Evolutionary conservation across 2,329 filamentous ascomycete genomes (phyloP).

Genomic region (Monosporascus sp.): DNA sequence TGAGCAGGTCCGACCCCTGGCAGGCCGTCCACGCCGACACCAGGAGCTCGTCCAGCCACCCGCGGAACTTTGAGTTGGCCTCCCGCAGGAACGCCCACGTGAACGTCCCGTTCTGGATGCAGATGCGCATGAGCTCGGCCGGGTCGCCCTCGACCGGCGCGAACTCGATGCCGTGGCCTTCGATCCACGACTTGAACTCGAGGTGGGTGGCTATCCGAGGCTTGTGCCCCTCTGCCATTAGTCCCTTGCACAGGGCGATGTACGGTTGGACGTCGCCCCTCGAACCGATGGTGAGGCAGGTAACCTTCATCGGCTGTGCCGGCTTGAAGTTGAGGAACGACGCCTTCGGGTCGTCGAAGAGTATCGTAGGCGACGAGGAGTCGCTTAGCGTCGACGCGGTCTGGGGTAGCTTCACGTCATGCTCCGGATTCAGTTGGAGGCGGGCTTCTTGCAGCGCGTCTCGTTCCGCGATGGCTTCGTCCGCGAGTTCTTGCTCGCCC

Average conservation of each 20-base stretch:
- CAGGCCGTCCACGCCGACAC: constrained; percentile 78
- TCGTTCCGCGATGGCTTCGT: constrained; percentile 74
- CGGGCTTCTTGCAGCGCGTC: constrained; percentile 74
- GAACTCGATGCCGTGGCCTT: constrained; percentile 92
- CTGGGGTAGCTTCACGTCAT: constrained; percentile 46
- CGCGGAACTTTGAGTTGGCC: constrained; percentile 80
- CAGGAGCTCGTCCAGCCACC: constrained; percentile 90
- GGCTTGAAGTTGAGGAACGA: constrained; percentile 93
- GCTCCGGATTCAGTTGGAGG: constrained; percentile 43
- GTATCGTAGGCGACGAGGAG: constrained; percentile 58
- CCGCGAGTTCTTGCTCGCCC: constrained; percentile 65
- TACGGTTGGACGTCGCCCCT: constrained; percentile 96
- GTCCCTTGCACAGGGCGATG: constrained; percentile 88
- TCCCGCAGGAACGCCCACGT: constrained; percentile 86
- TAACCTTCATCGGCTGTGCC: constrained; percentile 70
- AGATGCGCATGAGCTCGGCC: constrained; percentile 89
- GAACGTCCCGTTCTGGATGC: constrained; percentile 96
- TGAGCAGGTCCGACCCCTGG: constrained; percentile 80
- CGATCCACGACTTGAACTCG: constrained; percentile 86
- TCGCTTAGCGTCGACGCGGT: constrained; percentile 44
- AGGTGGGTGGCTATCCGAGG: constrained; percentile 84
- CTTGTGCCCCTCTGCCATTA: constrained; percentile 81
- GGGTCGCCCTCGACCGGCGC: constrained; percentile 84
- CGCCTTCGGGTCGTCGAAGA: constrained; percentile 84
- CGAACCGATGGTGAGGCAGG: constrained; percentile 92